Evolutionary conservation across 176 grass and related monocot genomes (phyloP).

Genomic region (Ensete glaucum): DNA sequence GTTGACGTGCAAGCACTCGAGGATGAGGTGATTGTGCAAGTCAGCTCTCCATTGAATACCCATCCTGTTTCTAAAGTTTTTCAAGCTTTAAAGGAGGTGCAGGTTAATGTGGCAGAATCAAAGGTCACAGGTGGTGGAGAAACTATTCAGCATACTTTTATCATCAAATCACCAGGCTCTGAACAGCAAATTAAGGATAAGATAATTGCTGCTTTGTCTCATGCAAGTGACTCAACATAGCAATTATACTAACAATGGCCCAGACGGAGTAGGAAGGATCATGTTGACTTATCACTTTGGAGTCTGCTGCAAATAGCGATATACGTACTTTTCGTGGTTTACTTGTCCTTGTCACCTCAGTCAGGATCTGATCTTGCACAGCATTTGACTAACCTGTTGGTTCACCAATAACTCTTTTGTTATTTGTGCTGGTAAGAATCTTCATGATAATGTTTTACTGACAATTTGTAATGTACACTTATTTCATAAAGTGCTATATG

Average conservation of each 20-base stretch:
- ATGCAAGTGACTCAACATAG: conserved; percentile 28
- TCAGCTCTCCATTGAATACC: conserved; percentile 56
- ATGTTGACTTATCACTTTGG: neutral
- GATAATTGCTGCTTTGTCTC: conserved; percentile 55
- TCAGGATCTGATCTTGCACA: conserved; percentile 2
- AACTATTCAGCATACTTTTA: conserved; percentile 48
- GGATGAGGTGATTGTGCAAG: conserved; percentile 70
- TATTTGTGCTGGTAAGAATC: neutral
- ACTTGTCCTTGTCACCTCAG: neutral
- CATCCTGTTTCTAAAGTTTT: conserved; percentile 68
- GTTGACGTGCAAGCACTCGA: conserved; percentile 78
- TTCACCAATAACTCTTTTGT: neutral
- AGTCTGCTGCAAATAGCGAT: neutral
- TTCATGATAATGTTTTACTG: neutral
- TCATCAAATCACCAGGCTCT: conserved; percentile 62
- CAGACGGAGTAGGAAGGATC: neutral
- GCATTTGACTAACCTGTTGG: conserved; percentile 1
- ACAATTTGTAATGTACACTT: neutral
- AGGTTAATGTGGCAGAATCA: conserved; percentile 51
- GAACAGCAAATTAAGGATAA: conserved; percentile 87
- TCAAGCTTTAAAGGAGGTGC: conserved; percentile 71
- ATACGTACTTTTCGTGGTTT: neutral
- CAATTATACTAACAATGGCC: neutral
- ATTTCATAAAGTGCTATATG: neutral
- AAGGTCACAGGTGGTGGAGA: conserved; percentile 30